Conservation (phyloP, 495 filamentous ascomycete species). For the Aspergillus diversus region DNA sequence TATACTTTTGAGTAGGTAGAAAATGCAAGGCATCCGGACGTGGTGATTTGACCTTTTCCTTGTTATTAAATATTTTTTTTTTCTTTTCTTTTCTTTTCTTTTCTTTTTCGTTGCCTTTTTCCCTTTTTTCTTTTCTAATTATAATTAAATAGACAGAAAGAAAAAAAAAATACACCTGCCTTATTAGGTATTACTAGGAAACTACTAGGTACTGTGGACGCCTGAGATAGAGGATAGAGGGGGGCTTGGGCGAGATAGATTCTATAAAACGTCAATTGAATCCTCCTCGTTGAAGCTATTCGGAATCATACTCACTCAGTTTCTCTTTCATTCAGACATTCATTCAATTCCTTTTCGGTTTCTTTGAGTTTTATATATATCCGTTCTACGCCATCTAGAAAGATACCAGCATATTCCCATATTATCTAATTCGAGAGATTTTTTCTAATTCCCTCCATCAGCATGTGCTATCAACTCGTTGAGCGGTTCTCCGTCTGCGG, state of each 20-base stretch:
- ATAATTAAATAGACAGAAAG: neutral
- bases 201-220: neutral
- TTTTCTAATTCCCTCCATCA: constrained; percentile 23
- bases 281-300: constrained; percentile 4
- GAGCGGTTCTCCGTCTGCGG: constrained; percentile 80
- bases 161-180: neutral
- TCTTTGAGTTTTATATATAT: constrained; percentile 8
- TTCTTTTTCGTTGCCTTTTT: neutral
- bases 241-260: neutral
- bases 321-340: neutral
- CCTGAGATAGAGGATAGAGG: neutral
- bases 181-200: neutral
- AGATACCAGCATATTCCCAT: neutral
- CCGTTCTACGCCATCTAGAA: neutral
- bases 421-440: too few species aligned
- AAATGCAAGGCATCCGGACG: neutral
- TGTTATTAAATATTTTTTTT: neutral
- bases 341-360: neutral
- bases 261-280: constrained; percentile 13
- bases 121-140: neutral
- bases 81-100: constrained; percentile 7
- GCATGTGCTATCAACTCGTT: constrained; percentile 73
- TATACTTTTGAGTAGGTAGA: neutral
- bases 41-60: neutral
- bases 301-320: constrained; percentile 2